These are phyloP conservation scores for Linnemannia exigua DNA, from an alignment of 192 early-diverging fungal genomes.

Conservation along the genomic window DNA sequence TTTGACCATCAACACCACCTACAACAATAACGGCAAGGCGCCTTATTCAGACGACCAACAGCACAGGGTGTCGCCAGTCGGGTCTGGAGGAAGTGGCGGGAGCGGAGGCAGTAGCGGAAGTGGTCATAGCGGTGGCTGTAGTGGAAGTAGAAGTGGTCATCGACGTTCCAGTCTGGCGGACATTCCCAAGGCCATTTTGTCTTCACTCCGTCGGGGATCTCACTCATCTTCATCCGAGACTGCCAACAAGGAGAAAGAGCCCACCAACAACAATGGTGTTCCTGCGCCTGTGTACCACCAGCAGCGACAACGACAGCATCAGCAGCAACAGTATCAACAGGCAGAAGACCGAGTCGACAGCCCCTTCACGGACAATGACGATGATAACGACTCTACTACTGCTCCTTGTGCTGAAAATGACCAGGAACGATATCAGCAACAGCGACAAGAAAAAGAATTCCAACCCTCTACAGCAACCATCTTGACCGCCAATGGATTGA, in stretches of 20 bases:
- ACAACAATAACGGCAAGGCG: not conserved
- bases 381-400: not conserved
- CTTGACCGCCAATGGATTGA: slow-evolving; percentile 7
- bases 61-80: not conserved
- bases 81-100: not conserved
- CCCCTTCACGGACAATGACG: not conserved
- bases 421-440: not conserved
- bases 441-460: not conserved
- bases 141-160: not conserved
- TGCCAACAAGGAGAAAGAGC: not conserved
- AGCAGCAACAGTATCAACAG: not conserved
- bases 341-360: not conserved
- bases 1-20: not conserved
- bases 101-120: not conserved
- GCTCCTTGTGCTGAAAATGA: not conserved
- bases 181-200: slow-evolving; percentile 36
- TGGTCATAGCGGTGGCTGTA: not conserved
- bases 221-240: not conserved
- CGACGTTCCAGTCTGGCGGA: slow-evolving; percentile 33
- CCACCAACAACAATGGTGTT: not conserved
- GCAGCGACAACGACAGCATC: no score
- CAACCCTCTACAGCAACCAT: not conserved
- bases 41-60: not conserved
- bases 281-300: not conserved
- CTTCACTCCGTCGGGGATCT: slow-evolving; percentile 33